These are phyloP conservation scores for Parietaria judaica DNA, from an alignment of 306 rosid genomes.

Conservation along the genomic window DNA sequence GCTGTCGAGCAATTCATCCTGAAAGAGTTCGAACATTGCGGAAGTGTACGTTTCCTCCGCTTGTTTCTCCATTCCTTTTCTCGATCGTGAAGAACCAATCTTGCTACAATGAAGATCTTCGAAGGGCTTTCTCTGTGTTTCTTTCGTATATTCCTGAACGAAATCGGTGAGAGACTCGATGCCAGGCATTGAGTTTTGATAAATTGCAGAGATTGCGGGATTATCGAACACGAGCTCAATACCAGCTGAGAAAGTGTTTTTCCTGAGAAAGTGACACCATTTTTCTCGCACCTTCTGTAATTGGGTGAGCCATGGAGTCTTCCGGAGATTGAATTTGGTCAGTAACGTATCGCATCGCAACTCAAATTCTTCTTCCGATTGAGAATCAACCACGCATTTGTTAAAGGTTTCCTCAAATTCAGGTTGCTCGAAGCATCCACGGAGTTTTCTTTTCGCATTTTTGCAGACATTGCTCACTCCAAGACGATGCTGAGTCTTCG, in stretches of 20 bases:
- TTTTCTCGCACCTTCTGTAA: not conserved
- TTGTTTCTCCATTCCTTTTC: slow-evolving; percentile 23
- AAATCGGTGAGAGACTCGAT: not conserved
- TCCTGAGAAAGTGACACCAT: slow-evolving; percentile 10
- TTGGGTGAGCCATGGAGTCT: slow-evolving; percentile 2
- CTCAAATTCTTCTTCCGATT: slow-evolving; percentile 11
- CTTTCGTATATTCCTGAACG: not conserved
- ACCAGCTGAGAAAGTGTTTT: slow-evolving; percentile 8
- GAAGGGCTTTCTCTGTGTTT: not conserved
- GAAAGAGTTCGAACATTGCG: slow-evolving; percentile 6
- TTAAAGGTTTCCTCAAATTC: slow-evolving; percentile 13
- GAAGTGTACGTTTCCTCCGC: slow-evolving; percentile 15
- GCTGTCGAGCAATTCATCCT: slow-evolving; percentile 14
- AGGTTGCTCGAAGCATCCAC: slow-evolving; percentile 1
- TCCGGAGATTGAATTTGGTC: slow-evolving; percentile 14
- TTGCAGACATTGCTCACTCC: slow-evolving; percentile 2
- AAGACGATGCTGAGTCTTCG: slow-evolving; percentile 10
- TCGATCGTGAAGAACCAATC: not conserved
- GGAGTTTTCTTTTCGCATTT: slow-evolving; percentile 15
- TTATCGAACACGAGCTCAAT: not conserved
- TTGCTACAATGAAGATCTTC: not conserved
- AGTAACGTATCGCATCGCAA: slow-evolving; percentile 10
- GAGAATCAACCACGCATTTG: slow-evolving; percentile 11
- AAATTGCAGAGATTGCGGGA: not conserved
- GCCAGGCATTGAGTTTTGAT: not conserved